Evolutionary conservation across 169 alveolate species (phyloP), one percentile per base, ranked within the genome.

Genomic region (Eimeria zaria): DNA sequence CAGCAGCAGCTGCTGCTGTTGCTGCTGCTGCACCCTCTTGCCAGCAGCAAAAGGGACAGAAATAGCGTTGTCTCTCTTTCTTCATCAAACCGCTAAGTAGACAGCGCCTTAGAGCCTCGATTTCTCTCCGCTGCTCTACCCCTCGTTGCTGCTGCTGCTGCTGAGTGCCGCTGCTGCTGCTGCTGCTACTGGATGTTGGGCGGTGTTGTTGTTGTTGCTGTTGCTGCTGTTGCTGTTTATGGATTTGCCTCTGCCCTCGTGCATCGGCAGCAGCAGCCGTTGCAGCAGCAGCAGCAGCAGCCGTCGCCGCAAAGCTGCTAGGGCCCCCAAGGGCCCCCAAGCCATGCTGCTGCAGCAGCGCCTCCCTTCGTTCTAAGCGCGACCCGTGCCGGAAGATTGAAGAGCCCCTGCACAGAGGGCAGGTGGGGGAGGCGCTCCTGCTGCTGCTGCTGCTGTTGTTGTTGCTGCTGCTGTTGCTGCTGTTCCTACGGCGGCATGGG

Each of bases 1-100:
- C 91, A 53, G 74, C 91, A 51, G 91, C 74, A 30, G 76, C 62
- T 2, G 91, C 74, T 30, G 91, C 91, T 16, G 55, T 36, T 8
- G 91, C 44, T 51, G 90, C 73, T 44, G 64, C 89, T 18, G 41
- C 89, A 27, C 36, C 64, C 55, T 14, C 74, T 36, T 36, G 53
- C 76, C 91, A 83, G 76, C 91, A 55, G 55, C 91, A 83, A 55
- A 83, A 83, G 55, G 91, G 91, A 41, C 91, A 83, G 55, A 62
- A 30, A 27, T 83, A 83, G 5, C 91, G 91, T 55, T 83, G 91
- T 27, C 91, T 51, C 91, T 83, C 91, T 12, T 83, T 83, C 18
- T 46, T 11, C 74, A 33, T 48, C 16, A 83, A 14, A 6, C 91
- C 74, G 76, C 91, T 83, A 14, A 80, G 89, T n/a, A 80, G 69